Evolutionary conservation across 2,329 filamentous ascomycete genomes (phyloP).

Genomic region (Aspergillus brasiliensis): DNA sequence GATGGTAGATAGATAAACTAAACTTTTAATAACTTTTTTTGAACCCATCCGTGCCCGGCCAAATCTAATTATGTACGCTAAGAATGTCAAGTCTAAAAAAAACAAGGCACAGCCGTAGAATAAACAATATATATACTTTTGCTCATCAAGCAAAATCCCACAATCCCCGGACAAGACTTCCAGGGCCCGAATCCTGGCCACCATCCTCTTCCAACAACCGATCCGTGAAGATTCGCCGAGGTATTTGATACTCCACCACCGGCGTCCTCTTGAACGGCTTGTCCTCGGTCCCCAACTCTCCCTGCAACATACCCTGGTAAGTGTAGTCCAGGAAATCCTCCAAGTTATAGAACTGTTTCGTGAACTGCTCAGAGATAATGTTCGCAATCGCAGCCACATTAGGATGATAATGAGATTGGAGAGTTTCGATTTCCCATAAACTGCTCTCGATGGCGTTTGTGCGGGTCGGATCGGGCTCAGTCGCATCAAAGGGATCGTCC

Average conservation of each 20-base stretch:
- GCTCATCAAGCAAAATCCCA: constrained; percentile 39
- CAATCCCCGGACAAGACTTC: constrained; percentile 38
- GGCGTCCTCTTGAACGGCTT: constrained; percentile 84
- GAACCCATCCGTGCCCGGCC: neutral
- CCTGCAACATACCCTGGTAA: constrained; percentile 74
- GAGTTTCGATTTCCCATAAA: constrained; percentile 89
- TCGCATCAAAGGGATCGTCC: constrained; percentile 74
- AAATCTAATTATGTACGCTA: constrained; percentile 21
- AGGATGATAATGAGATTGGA: constrained; percentile 93
- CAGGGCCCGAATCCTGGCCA: constrained; percentile 41
- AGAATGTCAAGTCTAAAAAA: constrained; percentile 9
- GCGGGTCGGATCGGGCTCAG: constrained; percentile 79
- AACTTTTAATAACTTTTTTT: neutral
- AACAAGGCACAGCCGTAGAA: constrained; percentile 4
- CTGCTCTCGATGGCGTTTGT: constrained; percentile 88
- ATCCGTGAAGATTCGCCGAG: constrained; percentile 72
- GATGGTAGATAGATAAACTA: neutral
- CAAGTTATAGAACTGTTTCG: constrained; percentile 90
- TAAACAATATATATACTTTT: neutral
- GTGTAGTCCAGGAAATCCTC: constrained; percentile 97
- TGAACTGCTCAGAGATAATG: constrained; percentile 95
- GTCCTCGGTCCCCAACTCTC: constrained; percentile 64
- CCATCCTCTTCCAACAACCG: constrained; percentile 44
- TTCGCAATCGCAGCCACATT: constrained; percentile 93
- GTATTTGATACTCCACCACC: constrained; percentile 91